Base-by-base conservation (phyloP, 805 yeast genomes). In the Tetrapisispora nanseiensis region DNA sequence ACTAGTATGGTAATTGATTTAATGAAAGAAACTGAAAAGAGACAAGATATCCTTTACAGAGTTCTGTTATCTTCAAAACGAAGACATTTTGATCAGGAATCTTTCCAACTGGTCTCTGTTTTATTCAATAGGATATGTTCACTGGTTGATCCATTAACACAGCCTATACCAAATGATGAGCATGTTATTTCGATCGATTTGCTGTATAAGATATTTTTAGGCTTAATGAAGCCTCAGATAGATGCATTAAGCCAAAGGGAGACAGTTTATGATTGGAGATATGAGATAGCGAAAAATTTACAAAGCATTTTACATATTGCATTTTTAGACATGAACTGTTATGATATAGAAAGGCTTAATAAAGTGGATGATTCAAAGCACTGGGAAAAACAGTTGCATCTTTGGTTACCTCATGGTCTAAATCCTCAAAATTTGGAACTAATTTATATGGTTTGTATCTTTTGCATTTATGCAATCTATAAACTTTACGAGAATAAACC, bases 141-240 rank as follows among this genome's bases (percentile, higher is more conserved):
- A 0, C 48, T 75, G 37, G 66, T 68, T 7, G 89, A 82, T 55
- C 86, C 87, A 2, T 66, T 71, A 50, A 78, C 87, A 1, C 86
- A 80, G 50, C 87, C 92, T 0, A 70, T 72, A 22, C 83, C 80
- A 32, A 70, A 69, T 20, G 82, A 76, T 43, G 58, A 63, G 11
- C 62, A 67, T 41, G 63, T 78, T 1, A 63, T 79, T 15, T 79
- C 86, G 9, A 56, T 80, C 6, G 78, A 77, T 46, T 55, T 70
- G n/a, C 52, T 79, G 11, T 70, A 80, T 16, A 75, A 75, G 46
- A 48, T 77, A 37, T 61, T 76, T 20, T 57, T 78, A 8, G 74
- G 75, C 0, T 56, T 76, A 35, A 46, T 66, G 39, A 51, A 49
- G 11, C 55, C 55, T 4, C 43, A 49, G 20, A 57, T 65, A 32